phyloP scores from a whole-genome alignment of 73 alveolate species.

The Paramecium pentaurelia region DNA sequence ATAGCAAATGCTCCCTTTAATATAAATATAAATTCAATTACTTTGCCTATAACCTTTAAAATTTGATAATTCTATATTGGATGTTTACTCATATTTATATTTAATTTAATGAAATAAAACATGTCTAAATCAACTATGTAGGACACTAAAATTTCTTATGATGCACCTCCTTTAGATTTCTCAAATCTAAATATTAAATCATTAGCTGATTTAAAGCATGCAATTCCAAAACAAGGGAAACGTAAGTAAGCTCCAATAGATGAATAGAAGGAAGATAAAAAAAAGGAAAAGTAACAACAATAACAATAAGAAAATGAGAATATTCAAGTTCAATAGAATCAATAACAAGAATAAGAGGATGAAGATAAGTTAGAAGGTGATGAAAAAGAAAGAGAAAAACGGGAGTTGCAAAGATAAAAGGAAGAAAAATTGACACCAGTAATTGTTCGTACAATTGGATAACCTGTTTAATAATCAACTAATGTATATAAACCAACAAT shows the following conservation, averaged over 20 bases:
- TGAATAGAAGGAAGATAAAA: not conserved
- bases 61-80: not conserved
- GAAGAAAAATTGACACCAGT: constrained; percentile 5
- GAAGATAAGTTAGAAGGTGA: constrained; percentile 26
- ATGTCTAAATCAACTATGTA: constrained; percentile 2
- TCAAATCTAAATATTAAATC: constrained; percentile 27
- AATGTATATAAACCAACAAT: constrained; percentile 36
- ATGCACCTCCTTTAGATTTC: constrained; percentile 45
- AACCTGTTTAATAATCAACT: not conserved
- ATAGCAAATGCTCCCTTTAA: not conserved
- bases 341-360: not conserved
- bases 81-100: not conserved
- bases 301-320: constrained; percentile 17
- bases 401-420: constrained; percentile 17
- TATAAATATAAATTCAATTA: not conserved
- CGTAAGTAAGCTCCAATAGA: not conserved
- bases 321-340: not conserved
- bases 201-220: not conserved
- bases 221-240: not conserved
- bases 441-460: not conserved
- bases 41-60: not conserved
- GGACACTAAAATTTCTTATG: not conserved
- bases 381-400: constrained; percentile 16
- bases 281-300: not conserved
- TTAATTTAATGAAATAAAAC: not conserved